Percentiles rank a stretch among this genome's conserved stretches.
phyloP scores from a whole-genome alignment of 2,329 filamentous ascomycete species.

The Aspergillus sojae region DNA sequence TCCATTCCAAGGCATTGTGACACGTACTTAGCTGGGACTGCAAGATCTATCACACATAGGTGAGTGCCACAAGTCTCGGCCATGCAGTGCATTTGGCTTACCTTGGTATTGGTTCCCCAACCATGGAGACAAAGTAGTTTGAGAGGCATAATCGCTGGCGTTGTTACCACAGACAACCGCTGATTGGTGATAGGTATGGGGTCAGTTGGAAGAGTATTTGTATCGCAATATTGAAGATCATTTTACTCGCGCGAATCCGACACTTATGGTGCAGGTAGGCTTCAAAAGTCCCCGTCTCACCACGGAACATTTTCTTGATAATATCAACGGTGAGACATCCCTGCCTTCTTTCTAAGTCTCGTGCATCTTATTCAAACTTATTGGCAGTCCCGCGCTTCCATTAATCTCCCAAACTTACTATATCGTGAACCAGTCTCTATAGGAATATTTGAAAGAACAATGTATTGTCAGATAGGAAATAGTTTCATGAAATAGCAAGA shows the following conservation, averaged over 20 bases:
- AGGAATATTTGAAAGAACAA: too few species aligned
- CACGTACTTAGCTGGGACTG: conserved; percentile 31
- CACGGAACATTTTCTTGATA: background rate
- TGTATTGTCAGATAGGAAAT: too few species aligned
- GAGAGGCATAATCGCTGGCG: conserved; percentile 25
- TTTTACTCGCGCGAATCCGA: background rate
- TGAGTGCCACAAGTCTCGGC: conserved; percentile 5
- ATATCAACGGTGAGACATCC: too few species aligned
- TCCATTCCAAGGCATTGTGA: background rate
- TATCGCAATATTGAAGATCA: background rate
- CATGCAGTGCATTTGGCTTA: conserved; percentile 9
- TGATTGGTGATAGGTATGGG: background rate
- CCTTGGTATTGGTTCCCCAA: conserved; percentile 35
- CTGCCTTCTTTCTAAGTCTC: too few species aligned
- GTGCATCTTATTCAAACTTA: too few species aligned
- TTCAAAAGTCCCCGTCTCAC: background rate
- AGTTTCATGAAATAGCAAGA: too few species aligned
- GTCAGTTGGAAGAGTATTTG: background rate
- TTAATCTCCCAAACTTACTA: too few species aligned
- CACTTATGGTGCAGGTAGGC: background rate
- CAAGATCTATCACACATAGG: conserved; percentile 26
- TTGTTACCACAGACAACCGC: background rate
- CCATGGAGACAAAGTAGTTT: conserved; percentile 38
- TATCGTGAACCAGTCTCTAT: too few species aligned
- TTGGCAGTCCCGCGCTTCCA: too few species aligned